phyloP scores from a whole-genome alignment of 495 filamentous ascomycete genomes.

The Hypoxylon perforatum region DNA sequence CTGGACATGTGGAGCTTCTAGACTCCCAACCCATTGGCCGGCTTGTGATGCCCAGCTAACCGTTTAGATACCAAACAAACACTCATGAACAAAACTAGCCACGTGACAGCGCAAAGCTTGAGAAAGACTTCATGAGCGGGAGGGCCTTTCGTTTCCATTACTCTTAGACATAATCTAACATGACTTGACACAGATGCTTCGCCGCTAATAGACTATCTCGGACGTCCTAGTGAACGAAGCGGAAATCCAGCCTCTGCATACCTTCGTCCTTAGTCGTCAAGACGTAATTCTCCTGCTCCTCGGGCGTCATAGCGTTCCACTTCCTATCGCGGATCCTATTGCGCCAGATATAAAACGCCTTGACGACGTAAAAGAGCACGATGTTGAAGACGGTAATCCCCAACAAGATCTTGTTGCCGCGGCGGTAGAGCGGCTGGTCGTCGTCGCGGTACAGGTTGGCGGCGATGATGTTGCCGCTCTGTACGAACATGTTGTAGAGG shows the following conservation, averaged over 20 bases:
- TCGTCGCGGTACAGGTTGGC: constrained; percentile 67
- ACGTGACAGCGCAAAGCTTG: too few species aligned
- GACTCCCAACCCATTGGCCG: background rate
- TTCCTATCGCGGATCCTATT: constrained; percentile 47
- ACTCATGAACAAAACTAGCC: too few species aligned
- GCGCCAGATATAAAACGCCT: constrained; percentile 54
- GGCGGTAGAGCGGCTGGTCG: constrained; percentile 63
- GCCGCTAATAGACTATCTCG: background rate
- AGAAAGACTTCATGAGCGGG: too few species aligned
- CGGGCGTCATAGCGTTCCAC: constrained; percentile 53
- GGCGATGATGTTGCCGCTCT: constrained; percentile 61
- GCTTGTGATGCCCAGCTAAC: background rate
- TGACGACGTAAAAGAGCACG: constrained; percentile 47
- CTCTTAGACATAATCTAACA: background rate
- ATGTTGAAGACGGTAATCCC: constrained; percentile 57
- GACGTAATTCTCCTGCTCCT: constrained; percentile 50
- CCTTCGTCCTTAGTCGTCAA: constrained; percentile 37
- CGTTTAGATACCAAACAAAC: too few species aligned
- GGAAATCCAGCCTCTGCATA: constrained; percentile 37
- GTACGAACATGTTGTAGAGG: constrained; percentile 61
- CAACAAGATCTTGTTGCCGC: constrained; percentile 63
- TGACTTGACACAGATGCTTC: background rate
- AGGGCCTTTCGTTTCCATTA: too few species aligned
- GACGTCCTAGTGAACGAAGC: constrained; percentile 23
- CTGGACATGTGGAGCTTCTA: background rate